Evolutionary conservation across 495 filamentous ascomycete genomes (phyloP).

Genomic region (Penicillium flavigenum): DNA sequence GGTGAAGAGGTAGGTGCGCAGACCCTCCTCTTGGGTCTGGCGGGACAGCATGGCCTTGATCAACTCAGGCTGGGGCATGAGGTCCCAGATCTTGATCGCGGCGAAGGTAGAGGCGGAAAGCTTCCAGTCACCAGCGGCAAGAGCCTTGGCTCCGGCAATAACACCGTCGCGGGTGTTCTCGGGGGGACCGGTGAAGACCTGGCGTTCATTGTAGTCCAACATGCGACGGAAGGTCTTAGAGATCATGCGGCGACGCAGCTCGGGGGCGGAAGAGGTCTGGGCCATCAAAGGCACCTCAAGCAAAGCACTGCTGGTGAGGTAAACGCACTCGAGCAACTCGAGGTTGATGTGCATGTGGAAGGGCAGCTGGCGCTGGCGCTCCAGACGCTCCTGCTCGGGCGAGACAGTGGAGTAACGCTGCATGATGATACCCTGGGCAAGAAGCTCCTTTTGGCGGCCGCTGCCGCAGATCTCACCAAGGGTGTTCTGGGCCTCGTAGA

Average conservation of each 20-base stretch:
- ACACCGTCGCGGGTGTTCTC: constrained; percentile 99
- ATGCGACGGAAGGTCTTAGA: constrained; percentile 99
- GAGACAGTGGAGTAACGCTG: constrained; percentile 93
- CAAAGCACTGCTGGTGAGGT: constrained; percentile 98
- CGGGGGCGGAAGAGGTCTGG: constrained; percentile 91
- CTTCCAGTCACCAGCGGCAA: constrained; percentile 98
- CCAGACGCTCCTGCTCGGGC: constrained; percentile 94
- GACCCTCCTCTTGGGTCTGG: constrained; percentile 97
- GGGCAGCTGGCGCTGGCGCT: constrained; percentile 92
- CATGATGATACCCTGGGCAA: constrained; percentile 97
- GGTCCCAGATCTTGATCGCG: constrained; percentile 98
- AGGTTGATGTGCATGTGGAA: constrained; percentile 99
- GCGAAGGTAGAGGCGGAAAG: constrained; percentile 88
- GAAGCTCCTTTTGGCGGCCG: constrained; percentile 93
- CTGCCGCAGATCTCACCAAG: constrained; percentile 97
- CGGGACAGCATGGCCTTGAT: constrained; percentile 96
- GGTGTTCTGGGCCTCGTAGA: constrained; percentile 96
- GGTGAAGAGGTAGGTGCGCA: constrained; percentile 98
- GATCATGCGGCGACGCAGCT: constrained; percentile 96
- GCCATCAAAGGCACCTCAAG: constrained; percentile 96
- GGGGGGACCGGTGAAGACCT: constrained; percentile 96
- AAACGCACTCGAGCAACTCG: constrained; percentile 95
- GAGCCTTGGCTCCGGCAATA: constrained; percentile 96
- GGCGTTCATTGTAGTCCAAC: constrained; percentile 98
- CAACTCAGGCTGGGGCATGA: constrained; percentile 81